Conservation (phyloP, 371 early-diverging fungal genomes). For the Mucor velutinosus region DNA sequence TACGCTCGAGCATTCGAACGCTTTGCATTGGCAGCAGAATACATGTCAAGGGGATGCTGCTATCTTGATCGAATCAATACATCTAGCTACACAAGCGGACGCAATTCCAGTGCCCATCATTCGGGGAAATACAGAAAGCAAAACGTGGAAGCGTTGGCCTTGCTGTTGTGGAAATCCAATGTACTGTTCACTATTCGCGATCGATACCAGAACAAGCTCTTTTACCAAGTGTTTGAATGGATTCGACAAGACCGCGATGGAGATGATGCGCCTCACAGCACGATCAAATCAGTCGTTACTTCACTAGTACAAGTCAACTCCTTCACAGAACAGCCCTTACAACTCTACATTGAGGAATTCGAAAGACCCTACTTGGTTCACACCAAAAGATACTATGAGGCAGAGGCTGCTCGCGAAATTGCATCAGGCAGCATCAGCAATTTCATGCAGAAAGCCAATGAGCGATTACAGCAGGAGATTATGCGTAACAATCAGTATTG, state of each 20-base stretch:
- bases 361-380: constrained; percentile 74
- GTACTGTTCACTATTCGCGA: constrained; percentile 66
- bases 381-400: constrained; percentile 72
- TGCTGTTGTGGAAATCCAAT: constrained; percentile 74
- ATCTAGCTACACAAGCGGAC: constrained; percentile 28
- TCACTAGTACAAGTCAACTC: constrained; percentile 71
- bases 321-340: constrained; percentile 70
- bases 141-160: constrained; percentile 73
- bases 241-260: constrained; percentile 77
- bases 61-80: constrained; percentile 72
- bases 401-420: constrained; percentile 68
- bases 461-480: constrained; percentile 63
- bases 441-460: constrained; percentile 68
- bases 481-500: constrained; percentile 61
- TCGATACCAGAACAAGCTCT: constrained; percentile 64
- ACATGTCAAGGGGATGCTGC: constrained; percentile 70
- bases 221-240: constrained; percentile 71
- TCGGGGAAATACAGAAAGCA: constrained; percentile 63
- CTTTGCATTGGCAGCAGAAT: constrained; percentile 67
- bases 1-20: constrained; percentile 77
- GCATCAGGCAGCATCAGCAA: constrained; percentile 61
- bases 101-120: constrained; percentile 42
- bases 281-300: constrained; percentile 58
- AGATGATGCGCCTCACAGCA: constrained; percentile 56
- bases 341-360: constrained; percentile 80